Base-by-base conservation (phyloP, 169 alveolate genomes). In the Eimeria zaria region DNA sequence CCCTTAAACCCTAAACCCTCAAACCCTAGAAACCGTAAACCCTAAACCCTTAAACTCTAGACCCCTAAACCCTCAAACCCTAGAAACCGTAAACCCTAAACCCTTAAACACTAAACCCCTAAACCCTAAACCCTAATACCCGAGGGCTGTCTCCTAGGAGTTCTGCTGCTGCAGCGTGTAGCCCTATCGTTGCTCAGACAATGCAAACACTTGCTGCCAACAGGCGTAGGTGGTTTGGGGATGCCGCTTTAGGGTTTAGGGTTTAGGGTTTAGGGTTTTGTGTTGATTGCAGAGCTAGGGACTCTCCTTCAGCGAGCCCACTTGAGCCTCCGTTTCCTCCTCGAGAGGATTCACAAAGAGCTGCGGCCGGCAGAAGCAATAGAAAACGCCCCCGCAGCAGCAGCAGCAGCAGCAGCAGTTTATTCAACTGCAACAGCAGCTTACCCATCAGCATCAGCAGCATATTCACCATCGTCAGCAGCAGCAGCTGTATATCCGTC, bases 271-370 rank as follows among this genome's bases (percentile, higher is more conserved):
- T 69, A 33, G 22, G 22, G 24, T 33, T 69, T 69, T 58, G 67
- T 76, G n/a, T 76, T 46, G 2, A 27, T 22, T 51, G n/a, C 90
- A 81, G 90, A 51, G 90, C 73, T 81, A 18, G 90, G 48, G 18
- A 81, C 90, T 12, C 90, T 81, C n/a, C 69, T 81, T 48, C 90
- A 81, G 30, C 90, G 90, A 14, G 30, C 71, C 51, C 71, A 81
- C 16, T 27, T 55, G 30, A 81, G 51, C 30, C 48, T 81, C 30
- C 90, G 90, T 51, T 81, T 81, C n/a, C 41, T 81, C 18, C 48
- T 81, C 4, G 90, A 81, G 64, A 46, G 90, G 11, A 48, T 81
- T 36, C 71, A 81, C 90, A 81, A 81, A 33, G 90, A 81, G 16
- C 64, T 81, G 51, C 71, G 71, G 3, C 51, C 90, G n/a, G 90